A percentile compares a stretch with the other conserved stretches of the same genome.
Conservation (phyloP, 139 green algal genomes). For the Eudorina sp. region DNA sequence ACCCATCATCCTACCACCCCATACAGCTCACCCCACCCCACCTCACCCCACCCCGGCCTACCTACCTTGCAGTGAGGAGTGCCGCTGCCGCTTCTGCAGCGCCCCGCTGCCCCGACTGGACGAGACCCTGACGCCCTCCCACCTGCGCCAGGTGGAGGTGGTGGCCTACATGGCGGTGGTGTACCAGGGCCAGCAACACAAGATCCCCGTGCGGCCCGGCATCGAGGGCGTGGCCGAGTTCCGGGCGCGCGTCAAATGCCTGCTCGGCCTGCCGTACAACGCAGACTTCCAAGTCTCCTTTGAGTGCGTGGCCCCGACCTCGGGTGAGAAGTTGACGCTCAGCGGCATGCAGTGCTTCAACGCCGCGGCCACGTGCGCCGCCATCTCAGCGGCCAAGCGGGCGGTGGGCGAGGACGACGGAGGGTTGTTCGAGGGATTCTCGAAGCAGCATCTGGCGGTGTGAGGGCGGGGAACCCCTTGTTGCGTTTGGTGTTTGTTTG, state of each 20-base stretch:
- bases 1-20: too few species aligned
- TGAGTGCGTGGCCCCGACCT: slow-evolving; percentile 8
- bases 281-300: slow-evolving; percentile 35
- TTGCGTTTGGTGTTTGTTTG: not conserved
- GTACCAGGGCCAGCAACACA: slow-evolving; percentile 20
- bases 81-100: slow-evolving; percentile 20
- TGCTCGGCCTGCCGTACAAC: slow-evolving; percentile 34
- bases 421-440: not conserved
- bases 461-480: too few species aligned
- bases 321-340: slow-evolving; percentile 5
- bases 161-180: slow-evolving; percentile 25
- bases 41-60: not conserved
- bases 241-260: slow-evolving; percentile 45
- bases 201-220: slow-evolving; percentile 44
- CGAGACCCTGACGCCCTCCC: not conserved
- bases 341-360: slow-evolving; percentile 6
- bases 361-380: slow-evolving; percentile 9
- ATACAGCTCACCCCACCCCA: not conserved
- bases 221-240: slow-evolving; percentile 47
- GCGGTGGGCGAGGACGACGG: slow-evolving; percentile 27
- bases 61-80: slow-evolving; percentile 14
- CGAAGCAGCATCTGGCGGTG: not conserved
- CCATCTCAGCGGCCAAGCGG: slow-evolving; percentile 24
- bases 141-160: not conserved
- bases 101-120: not conserved